Evolutionary conservation across 2,329 filamentous ascomycete species (phyloP).

Genomic region (Ophiostoma ips): DNA sequence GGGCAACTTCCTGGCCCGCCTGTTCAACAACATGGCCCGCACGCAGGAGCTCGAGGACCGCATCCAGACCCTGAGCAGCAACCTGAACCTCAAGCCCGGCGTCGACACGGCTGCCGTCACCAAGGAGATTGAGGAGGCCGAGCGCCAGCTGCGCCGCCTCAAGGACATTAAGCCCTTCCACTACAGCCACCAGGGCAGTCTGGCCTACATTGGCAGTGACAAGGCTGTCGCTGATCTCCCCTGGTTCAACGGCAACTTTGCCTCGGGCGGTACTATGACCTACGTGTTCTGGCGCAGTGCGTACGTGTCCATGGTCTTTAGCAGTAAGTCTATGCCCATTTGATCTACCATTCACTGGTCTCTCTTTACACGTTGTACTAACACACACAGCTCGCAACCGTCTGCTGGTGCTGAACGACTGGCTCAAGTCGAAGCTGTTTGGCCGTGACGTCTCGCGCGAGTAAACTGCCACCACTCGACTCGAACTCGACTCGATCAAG

Average conservation of each 20-base stretch:
- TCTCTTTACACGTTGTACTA: not conserved
- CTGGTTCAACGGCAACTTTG: slow-evolving; percentile 95
- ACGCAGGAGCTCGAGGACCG: slow-evolving; percentile 69
- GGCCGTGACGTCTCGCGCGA: slow-evolving; percentile 87
- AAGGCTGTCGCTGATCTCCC: slow-evolving; percentile 91
- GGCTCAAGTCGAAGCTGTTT: slow-evolving; percentile 93
- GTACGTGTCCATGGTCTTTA: slow-evolving; percentile 99
- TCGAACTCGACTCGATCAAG: not conserved
- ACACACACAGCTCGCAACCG: slow-evolving; percentile 64
- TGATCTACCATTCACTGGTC: too few species aligned
- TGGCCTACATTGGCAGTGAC: slow-evolving; percentile 97
- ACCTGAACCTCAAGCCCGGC: slow-evolving; percentile 45
- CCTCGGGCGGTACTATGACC: slow-evolving; percentile 81
- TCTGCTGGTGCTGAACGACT: slow-evolving; percentile 83
- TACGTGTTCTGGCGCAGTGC: slow-evolving; percentile 98
- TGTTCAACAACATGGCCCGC: slow-evolving; percentile 99
- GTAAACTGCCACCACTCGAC: slow-evolving; percentile 30
- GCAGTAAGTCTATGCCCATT: slow-evolving; percentile 54
- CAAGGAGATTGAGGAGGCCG: slow-evolving; percentile 66
- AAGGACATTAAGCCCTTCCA: slow-evolving; percentile 96
- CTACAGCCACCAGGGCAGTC: slow-evolving; percentile 92
- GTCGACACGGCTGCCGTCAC: slow-evolving; percentile 54
- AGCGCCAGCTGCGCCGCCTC: slow-evolving; percentile 75
- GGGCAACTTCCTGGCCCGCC: slow-evolving; percentile 80
- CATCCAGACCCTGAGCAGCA: slow-evolving; percentile 53